Evolutionary conservation across 169 alveolate species (phyloP).

Genomic region (Babesia sp.): DNA sequence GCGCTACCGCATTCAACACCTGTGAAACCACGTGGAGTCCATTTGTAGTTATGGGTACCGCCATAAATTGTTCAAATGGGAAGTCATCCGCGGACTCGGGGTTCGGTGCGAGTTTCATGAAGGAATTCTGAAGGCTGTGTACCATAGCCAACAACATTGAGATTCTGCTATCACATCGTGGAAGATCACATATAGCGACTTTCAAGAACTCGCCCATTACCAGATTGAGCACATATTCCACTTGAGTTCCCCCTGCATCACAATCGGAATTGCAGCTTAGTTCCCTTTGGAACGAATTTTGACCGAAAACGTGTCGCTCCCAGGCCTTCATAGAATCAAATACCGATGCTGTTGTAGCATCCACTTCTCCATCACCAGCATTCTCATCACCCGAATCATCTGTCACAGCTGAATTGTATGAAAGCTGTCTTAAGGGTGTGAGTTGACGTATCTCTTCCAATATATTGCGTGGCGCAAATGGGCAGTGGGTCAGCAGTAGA

Average conservation of each 20-base stretch:
- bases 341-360: not conserved
- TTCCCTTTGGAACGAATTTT: too few species aligned
- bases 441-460: slow-evolving; percentile 17
- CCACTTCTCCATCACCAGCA: not conserved
- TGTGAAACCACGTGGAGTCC: slow-evolving; percentile 32
- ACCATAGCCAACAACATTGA: slow-evolving; percentile 37
- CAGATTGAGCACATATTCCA: slow-evolving; percentile 42
- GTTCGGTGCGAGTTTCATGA: slow-evolving; percentile 11
- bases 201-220: slow-evolving; percentile 53
- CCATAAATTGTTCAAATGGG: slow-evolving; percentile 27
- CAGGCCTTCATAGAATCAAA: slow-evolving; percentile 4
- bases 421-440: too few species aligned
- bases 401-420: not conserved
- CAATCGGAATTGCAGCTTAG: not conserved
- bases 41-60: slow-evolving; percentile 12
- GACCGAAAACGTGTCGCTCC: slow-evolving; percentile 20
- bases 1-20: slow-evolving; percentile 11
- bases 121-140: slow-evolving; percentile 13
- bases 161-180: slow-evolving; percentile 27
- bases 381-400: not conserved
- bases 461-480: slow-evolving; percentile 5
- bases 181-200: slow-evolving; percentile 24
- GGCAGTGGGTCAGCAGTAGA: slow-evolving; percentile 17
- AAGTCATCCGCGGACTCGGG: slow-evolving; percentile 10
- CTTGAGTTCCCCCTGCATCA: not conserved